A percentile compares a stretch with the other conserved stretches of the same genome.
phyloP scores from a whole-genome alignment of 106 monocot genomes.

The Allium sativum region DNA sequence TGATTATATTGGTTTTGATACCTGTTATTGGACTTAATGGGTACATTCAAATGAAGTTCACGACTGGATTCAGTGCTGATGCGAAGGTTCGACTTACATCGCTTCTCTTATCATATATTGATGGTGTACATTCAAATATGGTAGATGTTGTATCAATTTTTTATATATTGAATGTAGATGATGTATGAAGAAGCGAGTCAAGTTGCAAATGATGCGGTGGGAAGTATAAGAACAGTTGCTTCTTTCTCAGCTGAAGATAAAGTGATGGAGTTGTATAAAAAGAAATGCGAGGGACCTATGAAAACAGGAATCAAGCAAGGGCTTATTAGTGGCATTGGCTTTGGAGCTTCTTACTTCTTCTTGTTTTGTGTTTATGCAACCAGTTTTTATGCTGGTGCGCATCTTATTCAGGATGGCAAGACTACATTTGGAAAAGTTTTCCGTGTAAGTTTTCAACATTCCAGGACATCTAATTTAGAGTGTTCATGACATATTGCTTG shows the following conservation, averaged over 20 bases:
- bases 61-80: constrained; percentile 22
- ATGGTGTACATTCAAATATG: not conserved
- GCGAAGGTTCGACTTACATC: constrained; percentile 20
- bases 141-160: not conserved
- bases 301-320: constrained; percentile 22
- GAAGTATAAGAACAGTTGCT: constrained; percentile 22
- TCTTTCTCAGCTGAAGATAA: constrained; percentile 41
- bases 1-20: constrained; percentile 22
- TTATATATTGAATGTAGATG: constrained; percentile 11
- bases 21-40: constrained; percentile 28
- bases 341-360: constrained; percentile 24
- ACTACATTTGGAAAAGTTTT: constrained; percentile 48
- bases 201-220: constrained; percentile 34
- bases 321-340: constrained; percentile 29
- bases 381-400: constrained; percentile 31
- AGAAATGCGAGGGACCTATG: constrained; percentile 34
- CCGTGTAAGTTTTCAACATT: constrained; percentile 17
- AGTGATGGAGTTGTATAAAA: constrained; percentile 26
- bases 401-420: constrained; percentile 36
- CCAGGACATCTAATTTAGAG: too few species aligned
- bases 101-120: not conserved
- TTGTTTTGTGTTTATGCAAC: constrained; percentile 17
- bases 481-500: too few species aligned
- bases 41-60: constrained; percentile 26
- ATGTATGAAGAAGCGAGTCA: constrained; percentile 73